Evolutionary conservation across 2,329 filamentous ascomycete genomes (phyloP).

Genomic region (Thelonectria rubi): DNA sequence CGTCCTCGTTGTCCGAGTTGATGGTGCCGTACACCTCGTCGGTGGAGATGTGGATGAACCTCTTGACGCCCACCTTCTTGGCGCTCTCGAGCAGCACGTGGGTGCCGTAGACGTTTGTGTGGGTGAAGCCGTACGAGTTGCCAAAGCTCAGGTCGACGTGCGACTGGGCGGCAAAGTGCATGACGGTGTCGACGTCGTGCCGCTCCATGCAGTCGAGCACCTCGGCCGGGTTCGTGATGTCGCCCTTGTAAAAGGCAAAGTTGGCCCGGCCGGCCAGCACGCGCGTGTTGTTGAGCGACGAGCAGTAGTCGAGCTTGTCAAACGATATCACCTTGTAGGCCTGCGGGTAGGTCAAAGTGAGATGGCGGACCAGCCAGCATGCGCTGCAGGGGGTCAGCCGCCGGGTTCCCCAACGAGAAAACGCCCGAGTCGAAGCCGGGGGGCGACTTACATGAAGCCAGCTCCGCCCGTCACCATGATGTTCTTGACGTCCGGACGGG

Average conservation of each 20-base stretch:
- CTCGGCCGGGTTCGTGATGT: slow-evolving; percentile 76
- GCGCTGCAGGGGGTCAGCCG: slow-evolving; percentile 60
- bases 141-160: slow-evolving; percentile 86
- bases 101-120: slow-evolving; percentile 85
- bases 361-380: slow-evolving; percentile 83
- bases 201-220: slow-evolving; percentile 76
- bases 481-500: slow-evolving; percentile 75
- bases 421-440: not conserved
- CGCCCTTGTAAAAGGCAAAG: slow-evolving; percentile 82
- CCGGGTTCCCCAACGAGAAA: too few species aligned
- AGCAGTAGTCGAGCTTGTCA: slow-evolving; percentile 86
- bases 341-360: slow-evolving; percentile 76
- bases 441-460: slow-evolving; percentile 79
- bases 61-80: slow-evolving; percentile 73
- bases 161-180: slow-evolving; percentile 87
- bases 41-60: slow-evolving; percentile 84
- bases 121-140: slow-evolving; percentile 83
- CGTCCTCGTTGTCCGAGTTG: slow-evolving; percentile 73
- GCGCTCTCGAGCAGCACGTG: slow-evolving; percentile 82
- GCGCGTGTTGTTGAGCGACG: slow-evolving; percentile 81
- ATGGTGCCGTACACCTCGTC: slow-evolving; percentile 89
- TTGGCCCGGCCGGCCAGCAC: slow-evolving; percentile 73
- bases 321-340: slow-evolving; percentile 84
- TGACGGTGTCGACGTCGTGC: slow-evolving; percentile 79
- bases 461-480: slow-evolving; percentile 87